Evolutionary conservation across 139 green algal genomes (phyloP).

Genomic region (Picochlorum sp.): DNA sequence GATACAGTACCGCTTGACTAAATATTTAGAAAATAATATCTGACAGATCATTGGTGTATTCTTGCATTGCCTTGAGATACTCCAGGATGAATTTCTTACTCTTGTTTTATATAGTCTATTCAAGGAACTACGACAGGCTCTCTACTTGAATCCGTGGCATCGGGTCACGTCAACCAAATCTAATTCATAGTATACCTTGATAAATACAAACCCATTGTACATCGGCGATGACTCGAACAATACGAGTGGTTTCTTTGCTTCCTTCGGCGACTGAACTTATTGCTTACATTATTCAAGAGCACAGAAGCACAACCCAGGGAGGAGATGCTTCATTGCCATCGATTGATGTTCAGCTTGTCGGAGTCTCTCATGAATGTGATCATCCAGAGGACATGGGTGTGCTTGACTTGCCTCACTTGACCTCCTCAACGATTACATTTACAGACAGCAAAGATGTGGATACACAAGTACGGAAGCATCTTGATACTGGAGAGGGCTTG

Average conservation of each 20-base stretch:
- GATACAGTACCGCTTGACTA: no score
- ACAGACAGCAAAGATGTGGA: slow-evolving; percentile 27
- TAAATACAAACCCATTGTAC: neutral
- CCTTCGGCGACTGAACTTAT: slow-evolving; percentile 66
- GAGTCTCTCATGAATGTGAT: slow-evolving; percentile 54
- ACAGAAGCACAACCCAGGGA: neutral
- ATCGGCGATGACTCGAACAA: neutral
- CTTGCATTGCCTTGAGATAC: no score
- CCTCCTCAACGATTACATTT: slow-evolving; percentile 46
- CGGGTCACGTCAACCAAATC: neutral
- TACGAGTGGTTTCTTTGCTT: slow-evolving; percentile 54
- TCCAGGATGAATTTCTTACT: no score
- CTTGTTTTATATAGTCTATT: no score
- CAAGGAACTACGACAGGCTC: no score
- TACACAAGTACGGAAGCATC: slow-evolving; percentile 8
- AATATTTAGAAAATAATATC: no score
- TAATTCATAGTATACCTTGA: slow-evolving; percentile 1
- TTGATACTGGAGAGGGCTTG: slow-evolving; percentile 38
- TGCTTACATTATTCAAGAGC: no score
- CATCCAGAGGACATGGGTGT: slow-evolving; percentile 28
- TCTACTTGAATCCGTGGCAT: no score
- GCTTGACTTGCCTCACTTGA: slow-evolving; percentile 36
- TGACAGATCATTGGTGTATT: no score
- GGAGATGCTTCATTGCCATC: slow-evolving; percentile 14
- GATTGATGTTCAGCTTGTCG: neutral